Evolutionary conservation across 2,329 filamentous ascomycete species (phyloP), one percentile per base, ranked within the genome.

Genomic region (Diaporthe aspalathi): DNA sequence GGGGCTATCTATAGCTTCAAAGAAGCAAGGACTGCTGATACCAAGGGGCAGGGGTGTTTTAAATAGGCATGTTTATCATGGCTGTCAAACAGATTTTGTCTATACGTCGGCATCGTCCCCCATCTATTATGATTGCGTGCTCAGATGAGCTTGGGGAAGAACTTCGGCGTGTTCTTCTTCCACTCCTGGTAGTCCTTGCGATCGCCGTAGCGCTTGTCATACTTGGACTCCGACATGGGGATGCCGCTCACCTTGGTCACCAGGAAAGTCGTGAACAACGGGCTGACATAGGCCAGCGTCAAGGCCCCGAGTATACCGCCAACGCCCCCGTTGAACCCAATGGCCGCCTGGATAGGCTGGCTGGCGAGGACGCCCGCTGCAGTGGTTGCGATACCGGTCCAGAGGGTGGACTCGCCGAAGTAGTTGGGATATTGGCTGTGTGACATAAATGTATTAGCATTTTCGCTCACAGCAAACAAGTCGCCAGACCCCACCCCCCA

Each of bases 361-460:
- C 83, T 82, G 1, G 87, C 79, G 62, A 93, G 81, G 1, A 89
- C 82, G 1, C 90, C 89, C 0, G 86, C 88, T 0, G 89, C 85
- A 0, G 84, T 80, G 6, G 88, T 87, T 0, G 91, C 90, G 71
- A 93, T 87, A 1, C 91, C 91, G 0, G 87, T 89, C 91, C 91
- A 93, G 40, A 93, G 82, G 14, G 89, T 91, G 35, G 84, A 86
- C 79, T 93, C 91, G n/a, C 91, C 91, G 78, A 93, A 92, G 81
- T 93, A 93, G 76, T 93, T 92, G 0, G 91, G 91, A 79, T 92
- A 89, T 72, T 89, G 81, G 60, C 84, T 83, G 35, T 83, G 35
- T 40, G 5, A 24, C 20, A 27, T 35, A 4, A 45, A n/a, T n/a
- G 27, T 4, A 38, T 54, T 29, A 70, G 57, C 38, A 65, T 14